Base-by-base conservation (phyloP, 139 green algal species). In the Chlorella sp. region DNA sequence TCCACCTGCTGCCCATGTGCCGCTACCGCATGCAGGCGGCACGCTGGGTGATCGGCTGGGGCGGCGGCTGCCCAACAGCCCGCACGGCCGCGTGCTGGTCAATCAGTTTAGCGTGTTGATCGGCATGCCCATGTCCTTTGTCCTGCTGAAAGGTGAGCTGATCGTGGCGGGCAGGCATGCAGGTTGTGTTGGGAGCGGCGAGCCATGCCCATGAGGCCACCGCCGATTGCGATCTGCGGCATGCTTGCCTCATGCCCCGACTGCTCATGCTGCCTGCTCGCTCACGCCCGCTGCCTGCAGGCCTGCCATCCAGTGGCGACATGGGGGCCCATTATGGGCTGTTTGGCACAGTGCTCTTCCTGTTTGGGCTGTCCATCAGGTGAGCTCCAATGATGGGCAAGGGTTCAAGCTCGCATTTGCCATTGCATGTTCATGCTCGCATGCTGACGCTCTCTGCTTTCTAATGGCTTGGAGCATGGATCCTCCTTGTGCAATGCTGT, bases 341-440 rank as follows among this genome's bases (percentile, higher is more conserved):
- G 0, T 97, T 93, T 79, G 91, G 68, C 20, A 5, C 71, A 0
- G 75, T 93, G 23, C 82, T 98, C 47, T 85, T 95, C 41, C 3
- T 86, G 15, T 91, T 95, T 79, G 95, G 95, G 17, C 69, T 94
- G 23, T 62, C 90, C 7, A 94, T 96, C 80, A 94, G 89, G 55
- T 96, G 94, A 4, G 69, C n/a, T 13, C 17, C 3, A n/a, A n/a
- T n/a, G n/a, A n/a, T n/a, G n/a, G n/a, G n/a, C n/a, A n/a, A n/a
- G n/a, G n/a, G n/a, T n/a, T n/a, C n/a, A n/a, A n/a, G n/a, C n/a
- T n/a, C n/a, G n/a, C n/a, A n/a, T n/a, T n/a, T n/a, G n/a, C n/a
- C n/a, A n/a, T n/a, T n/a, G n/a, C n/a, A n/a, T n/a, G n/a, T n/a
- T n/a, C n/a, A n/a, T n/a, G n/a, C n/a, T n/a, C n/a, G n/a, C n/a